Conservation (phyloP, 2,329 filamentous ascomycete genomes). For the Chalara sp. region DNA sequence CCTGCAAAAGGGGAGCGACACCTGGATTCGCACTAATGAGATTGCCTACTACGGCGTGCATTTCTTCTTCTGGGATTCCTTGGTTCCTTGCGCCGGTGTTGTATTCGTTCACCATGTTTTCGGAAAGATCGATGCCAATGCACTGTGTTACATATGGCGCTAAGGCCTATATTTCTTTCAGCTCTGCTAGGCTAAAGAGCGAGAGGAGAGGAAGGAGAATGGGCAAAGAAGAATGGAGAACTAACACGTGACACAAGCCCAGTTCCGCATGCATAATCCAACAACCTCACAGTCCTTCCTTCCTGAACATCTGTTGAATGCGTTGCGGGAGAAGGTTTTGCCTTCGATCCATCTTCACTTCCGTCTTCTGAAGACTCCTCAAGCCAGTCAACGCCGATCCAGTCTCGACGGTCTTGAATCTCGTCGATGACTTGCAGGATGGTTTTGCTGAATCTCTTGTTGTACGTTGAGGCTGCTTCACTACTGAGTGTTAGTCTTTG, state of each 20-base stretch:
- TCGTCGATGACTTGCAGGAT: slow-evolving; percentile 46
- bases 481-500: slow-evolving; percentile 20
- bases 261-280: slow-evolving; percentile 74
- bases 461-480: slow-evolving; percentile 47
- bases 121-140: slow-evolving; percentile 63
- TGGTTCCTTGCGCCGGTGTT: slow-evolving; percentile 53
- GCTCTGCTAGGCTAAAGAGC: neutral
- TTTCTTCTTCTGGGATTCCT: slow-evolving; percentile 43
- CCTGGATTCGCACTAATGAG: slow-evolving; percentile 45
- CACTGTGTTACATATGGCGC: slow-evolving; percentile 56
- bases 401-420: slow-evolving; percentile 46
- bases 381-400: slow-evolving; percentile 55
- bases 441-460: slow-evolving; percentile 47
- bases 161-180: slow-evolving; percentile 38
- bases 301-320: neutral
- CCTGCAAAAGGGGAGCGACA: slow-evolving; percentile 39
- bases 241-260: slow-evolving; percentile 58
- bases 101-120: slow-evolving; percentile 63
- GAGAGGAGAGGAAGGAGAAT: neutral
- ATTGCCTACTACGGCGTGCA: slow-evolving; percentile 52
- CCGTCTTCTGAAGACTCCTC: slow-evolving; percentile 28
- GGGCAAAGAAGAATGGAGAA: slow-evolving; percentile 9
- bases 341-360: slow-evolving; percentile 1
- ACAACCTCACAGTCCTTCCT: slow-evolving; percentile 39
- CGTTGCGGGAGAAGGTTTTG: slow-evolving; percentile 11